Percentiles rank a stretch among this genome's conserved stretches.
These are phyloP conservation scores for Aplosporella prunicola DNA, from an alignment of 2,329 filamentous ascomycete genomes.

Conservation along the genomic window DNA sequence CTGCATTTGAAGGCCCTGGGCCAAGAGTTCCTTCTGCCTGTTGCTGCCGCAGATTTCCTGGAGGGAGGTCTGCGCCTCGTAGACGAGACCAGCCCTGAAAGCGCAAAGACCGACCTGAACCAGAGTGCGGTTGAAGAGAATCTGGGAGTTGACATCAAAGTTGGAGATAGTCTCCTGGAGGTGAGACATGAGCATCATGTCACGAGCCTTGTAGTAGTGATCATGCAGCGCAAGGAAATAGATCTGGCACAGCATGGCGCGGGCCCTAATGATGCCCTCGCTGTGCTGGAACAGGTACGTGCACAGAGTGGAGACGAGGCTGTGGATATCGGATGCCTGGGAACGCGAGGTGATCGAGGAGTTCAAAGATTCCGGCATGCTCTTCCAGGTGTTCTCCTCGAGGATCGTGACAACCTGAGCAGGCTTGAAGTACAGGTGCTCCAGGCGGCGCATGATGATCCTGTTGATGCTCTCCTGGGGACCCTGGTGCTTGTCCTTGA, in stretches of 20 bases:
- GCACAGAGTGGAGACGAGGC: conserved; percentile 78
- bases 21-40: conserved; percentile 92
- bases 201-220: conserved; percentile 93
- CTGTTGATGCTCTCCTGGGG: conserved; percentile 86
- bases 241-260: conserved; percentile 96
- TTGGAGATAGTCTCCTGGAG: conserved; percentile 93
- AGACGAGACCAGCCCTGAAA: conserved; percentile 92
- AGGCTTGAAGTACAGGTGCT: conserved; percentile 99
- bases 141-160: conserved; percentile 95
- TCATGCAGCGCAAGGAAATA: conserved; percentile 97
- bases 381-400: conserved; percentile 89
- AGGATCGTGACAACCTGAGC: conserved; percentile 86
- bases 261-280: conserved; percentile 89
- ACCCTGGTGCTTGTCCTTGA: conserved; percentile 64
- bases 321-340: conserved; percentile 57
- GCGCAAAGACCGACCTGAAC: conserved; percentile 97
- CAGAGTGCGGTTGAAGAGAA: conserved; percentile 95
- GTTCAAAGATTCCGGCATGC: conserved; percentile 58
- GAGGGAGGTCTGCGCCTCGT: conserved; percentile 93
- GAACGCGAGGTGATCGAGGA: conserved; percentile 72
- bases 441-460: conserved; percentile 83
- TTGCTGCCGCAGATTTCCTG: conserved; percentile 98
- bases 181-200: conserved; percentile 99
- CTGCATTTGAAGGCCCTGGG: conserved; percentile 97
- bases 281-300: conserved; percentile 91